Base-by-base conservation (phyloP, 2,329 filamentous ascomycete genomes). In the Alternaria novae-zelandiae region DNA sequence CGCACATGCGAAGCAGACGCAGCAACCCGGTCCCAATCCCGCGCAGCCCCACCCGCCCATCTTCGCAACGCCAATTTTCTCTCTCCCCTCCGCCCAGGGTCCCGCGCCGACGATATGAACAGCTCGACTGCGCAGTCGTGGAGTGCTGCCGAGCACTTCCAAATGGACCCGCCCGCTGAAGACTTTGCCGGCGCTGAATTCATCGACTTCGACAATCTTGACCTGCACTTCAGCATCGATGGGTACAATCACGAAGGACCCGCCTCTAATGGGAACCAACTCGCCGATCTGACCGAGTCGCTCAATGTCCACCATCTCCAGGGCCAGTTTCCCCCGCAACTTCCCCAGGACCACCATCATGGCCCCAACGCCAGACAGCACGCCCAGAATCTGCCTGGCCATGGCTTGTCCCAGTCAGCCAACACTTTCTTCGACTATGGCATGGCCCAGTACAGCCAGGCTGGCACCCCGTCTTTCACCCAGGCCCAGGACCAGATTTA, bases 141-240 rank as follows among this genome's bases (percentile, higher is more conserved):
- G 83, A 76, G 72, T 63, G 69, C 71, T 36, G 70, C 71, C 32
- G 80, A 82, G 61, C 77, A 77, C 23, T 77, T 81, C 64, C 69
- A 76, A 63, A 81, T 83, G 81, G 78, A 79, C 63, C 70, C 77
- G 41, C 72, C 79, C 36, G 75, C 80, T 28, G 77, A 83, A 41
- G 80, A 83, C 64, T 80, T 84, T 57, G 77, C 74, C 61, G 80
- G 79, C 62, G 75, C 84, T 49, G 80, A 84, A 69, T 59, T 64
- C 61, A 67, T 83, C 68, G 81, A 83, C 70, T 74, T 79, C 53
- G 76, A 74, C 63, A 67, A 71, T 62, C 67, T 78, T 64, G 73
- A 78, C 57, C 69, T 79, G 55, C 70, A 70, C 67, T 74, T 77
- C 65, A 69, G 69, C 64, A 68, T 70, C 57, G 68, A 73, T 59